Base-by-base conservation (phyloP, 1,284 basidiomycete genomes). In the Mycena citricolor region DNA sequence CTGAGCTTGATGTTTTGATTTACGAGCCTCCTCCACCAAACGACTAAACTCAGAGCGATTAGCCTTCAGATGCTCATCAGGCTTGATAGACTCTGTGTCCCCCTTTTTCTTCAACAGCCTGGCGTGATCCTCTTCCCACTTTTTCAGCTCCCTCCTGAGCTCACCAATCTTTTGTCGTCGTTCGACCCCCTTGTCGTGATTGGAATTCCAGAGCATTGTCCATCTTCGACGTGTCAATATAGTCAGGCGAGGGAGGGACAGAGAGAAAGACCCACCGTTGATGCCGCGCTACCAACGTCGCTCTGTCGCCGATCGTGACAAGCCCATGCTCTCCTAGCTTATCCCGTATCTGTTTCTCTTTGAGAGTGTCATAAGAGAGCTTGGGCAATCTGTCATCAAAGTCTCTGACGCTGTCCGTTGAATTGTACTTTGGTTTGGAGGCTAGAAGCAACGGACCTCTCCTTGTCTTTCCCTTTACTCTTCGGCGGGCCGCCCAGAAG, bases 191-290 rank as follows among this genome's bases (percentile, higher is more conserved):
- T 74, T 74, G 61, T 88, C 86, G 8, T 85, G 65, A 58, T 87
- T 88, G 16, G 83, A 76, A 50, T 88, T 88, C 56, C 74, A 82
- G 29, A 83, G 55, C 57, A 77, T 75, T 0, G 84, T 71, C 81
- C 82, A 88, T 53, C 84, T 86, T 43, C 21, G 25, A 14, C 20
- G 31, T 22, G 8, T 8, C 16, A 40, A 29, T 32, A 30, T 39
- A 24, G 7, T 26, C 25, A 24, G 31, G n/a, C 25, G 13, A 17
- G 32, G 16, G 19, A 17, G 48, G 32, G 35, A 23, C 23, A 45
- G 17, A 39, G 21, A 16, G 20, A 30, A 16, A 17, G 26, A 56
- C 68, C 19, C 58, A 83, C 84, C 72, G 71, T 58, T 76, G 69
- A 62, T 87, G 84, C 42, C 86, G 71, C 35, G 70, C 67, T 43